phyloP scores from a whole-genome alignment of 495 filamentous ascomycete species.

The Penicillium diatomitis region DNA sequence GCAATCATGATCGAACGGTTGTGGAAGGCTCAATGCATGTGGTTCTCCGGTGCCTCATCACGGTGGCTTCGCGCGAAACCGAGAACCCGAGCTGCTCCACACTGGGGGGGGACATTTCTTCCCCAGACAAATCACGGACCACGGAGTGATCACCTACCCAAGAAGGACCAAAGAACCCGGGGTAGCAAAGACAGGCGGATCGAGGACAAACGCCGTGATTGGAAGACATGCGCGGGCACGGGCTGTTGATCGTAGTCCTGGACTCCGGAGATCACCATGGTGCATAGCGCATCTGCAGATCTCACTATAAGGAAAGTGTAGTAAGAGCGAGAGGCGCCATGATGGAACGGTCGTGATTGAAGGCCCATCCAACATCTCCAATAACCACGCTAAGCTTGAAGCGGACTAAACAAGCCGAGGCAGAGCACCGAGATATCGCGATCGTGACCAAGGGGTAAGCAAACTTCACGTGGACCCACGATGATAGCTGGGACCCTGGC shows the following conservation, averaged over 20 bases:
- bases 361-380: too few relatives aligned
- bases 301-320: too few relatives aligned
- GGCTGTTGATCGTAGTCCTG: constrained; percentile 6
- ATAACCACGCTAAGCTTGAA: too few relatives aligned
- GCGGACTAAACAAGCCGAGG: constrained; percentile 4
- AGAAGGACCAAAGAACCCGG: neutral
- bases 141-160: too few relatives aligned
- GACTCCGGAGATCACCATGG: constrained; percentile 6
- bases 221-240: neutral
- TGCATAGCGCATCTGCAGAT: neutral
- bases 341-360: too few relatives aligned
- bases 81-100: constrained; percentile 9
- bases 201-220: too few relatives aligned
- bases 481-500: constrained; percentile 5
- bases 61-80: neutral
- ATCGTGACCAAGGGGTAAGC: too few relatives aligned
- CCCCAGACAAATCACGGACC: too few relatives aligned
- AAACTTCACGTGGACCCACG: constrained; percentile 20
- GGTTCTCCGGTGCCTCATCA: neutral
- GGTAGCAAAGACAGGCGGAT: too few relatives aligned
- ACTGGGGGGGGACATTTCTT: too few relatives aligned
- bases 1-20: neutral
- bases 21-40: constrained; percentile 1
- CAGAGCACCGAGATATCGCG: neutral
- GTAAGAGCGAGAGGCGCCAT: too few relatives aligned